A percentile compares a stretch with the other conserved stretches of the same genome.
These are phyloP conservation scores for Trichophyton verrucosum DNA, from an alignment of 2,329 filamentous ascomycete genomes.

Conservation along the genomic window DNA sequence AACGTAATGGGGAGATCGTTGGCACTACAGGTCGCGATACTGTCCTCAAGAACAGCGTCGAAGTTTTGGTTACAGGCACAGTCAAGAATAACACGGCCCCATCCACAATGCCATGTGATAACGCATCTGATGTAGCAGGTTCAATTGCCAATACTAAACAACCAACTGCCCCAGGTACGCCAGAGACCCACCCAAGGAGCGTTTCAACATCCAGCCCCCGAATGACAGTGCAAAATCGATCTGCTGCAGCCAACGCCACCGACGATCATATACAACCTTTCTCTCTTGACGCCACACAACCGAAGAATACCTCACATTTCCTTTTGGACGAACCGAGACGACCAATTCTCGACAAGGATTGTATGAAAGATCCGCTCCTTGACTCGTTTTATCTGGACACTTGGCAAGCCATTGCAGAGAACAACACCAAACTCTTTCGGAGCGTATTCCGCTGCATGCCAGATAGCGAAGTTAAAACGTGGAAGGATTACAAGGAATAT, in stretches of 20 bases:
- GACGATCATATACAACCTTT: slow-evolving; percentile 25
- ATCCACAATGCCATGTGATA: neutral
- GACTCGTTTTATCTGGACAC: slow-evolving; percentile 73
- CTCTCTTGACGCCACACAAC: slow-evolving; percentile 2
- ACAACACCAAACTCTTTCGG: slow-evolving; percentile 91
- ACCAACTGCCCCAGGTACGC: neutral
- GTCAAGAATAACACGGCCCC: neutral
- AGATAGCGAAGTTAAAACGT: slow-evolving; percentile 83
- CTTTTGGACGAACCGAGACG: slow-evolving; percentile 54
- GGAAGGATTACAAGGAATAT: slow-evolving; percentile 85
- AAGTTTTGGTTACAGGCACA: slow-evolving; percentile 51
- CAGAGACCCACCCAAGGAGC: neutral
- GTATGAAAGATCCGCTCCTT: slow-evolving; percentile 83
- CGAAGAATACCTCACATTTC: slow-evolving; percentile 36
- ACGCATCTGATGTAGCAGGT: neutral
- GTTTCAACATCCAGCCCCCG: neutral
- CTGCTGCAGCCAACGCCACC: slow-evolving; percentile 42
- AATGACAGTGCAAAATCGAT: slow-evolving; percentile 8
- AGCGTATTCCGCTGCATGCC: slow-evolving; percentile 95
- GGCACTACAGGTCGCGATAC: slow-evolving; percentile 58
- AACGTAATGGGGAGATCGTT: slow-evolving; percentile 48
- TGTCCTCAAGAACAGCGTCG: slow-evolving; percentile 50
- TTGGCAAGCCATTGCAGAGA: slow-evolving; percentile 77
- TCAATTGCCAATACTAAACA: neutral
- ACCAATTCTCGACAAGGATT: slow-evolving; percentile 70